These are phyloP conservation scores for Ambispora gerdemannii DNA, from an alignment of 192 early-diverging fungal genomes.

Conservation along the genomic window DNA sequence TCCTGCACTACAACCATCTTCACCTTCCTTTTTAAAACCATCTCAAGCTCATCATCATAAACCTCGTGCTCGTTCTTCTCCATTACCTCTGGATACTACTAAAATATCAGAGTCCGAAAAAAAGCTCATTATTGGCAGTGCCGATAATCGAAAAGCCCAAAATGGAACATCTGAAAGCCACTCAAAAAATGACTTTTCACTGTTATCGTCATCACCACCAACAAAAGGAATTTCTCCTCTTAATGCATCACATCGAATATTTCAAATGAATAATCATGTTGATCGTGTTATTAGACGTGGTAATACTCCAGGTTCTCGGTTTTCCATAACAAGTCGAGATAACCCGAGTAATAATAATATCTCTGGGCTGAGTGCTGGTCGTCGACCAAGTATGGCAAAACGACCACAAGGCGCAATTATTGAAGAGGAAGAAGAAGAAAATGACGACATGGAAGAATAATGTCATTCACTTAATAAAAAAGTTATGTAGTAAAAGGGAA, in stretches of 20 bases:
- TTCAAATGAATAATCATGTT: background rate
- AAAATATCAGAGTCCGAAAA: no score
- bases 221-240: background rate
- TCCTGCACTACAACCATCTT: background rate
- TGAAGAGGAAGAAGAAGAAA: background rate
- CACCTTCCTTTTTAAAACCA: background rate
- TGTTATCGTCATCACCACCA: background rate
- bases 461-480: background rate
- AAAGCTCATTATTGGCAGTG: background rate
- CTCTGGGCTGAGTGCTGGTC: background rate
- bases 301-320: background rate
- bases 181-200: background rate
- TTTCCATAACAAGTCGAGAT: background rate
- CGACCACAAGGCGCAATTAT: background rate
- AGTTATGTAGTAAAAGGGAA: background rate
- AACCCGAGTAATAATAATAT: background rate
- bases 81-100: background rate
- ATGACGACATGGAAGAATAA: background rate
- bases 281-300: background rate
- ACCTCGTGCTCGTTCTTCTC: background rate
- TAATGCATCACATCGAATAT: background rate
- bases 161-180: background rate
- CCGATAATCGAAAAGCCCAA: background rate
- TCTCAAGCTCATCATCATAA: background rate
- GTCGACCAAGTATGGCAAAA: background rate